Conservation (phyloP, 805 yeast species). For the Starmerella vaccinii region DNA sequence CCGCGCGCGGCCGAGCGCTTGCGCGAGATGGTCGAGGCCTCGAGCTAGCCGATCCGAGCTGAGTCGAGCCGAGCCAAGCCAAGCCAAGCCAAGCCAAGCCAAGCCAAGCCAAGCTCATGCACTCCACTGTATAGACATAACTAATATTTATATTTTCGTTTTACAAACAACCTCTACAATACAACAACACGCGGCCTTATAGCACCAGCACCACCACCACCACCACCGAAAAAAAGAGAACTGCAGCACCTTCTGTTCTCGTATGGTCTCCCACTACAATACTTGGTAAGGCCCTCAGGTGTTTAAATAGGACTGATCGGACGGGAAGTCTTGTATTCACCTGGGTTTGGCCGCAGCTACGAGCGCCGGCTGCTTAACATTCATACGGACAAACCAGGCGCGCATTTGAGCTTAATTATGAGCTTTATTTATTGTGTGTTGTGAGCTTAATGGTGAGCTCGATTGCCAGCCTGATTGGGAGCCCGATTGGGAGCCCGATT, state of each 20-base stretch:
- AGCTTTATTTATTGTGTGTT: too few species aligned
- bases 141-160: background rate
- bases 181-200: background rate
- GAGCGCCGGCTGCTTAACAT: too few species aligned
- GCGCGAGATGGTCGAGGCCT: slow-evolving; percentile 3
- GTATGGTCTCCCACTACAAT: slow-evolving; percentile 14
- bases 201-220: background rate
- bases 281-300: slow-evolving; percentile 2
- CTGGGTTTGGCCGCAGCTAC: slow-evolving; percentile 1
- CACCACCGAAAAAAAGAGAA: background rate
- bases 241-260: slow-evolving; percentile 16
- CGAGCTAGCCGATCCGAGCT: too few species aligned
- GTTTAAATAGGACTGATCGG: slow-evolving; percentile 1
- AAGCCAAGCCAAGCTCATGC: too few species aligned
- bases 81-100: too few species aligned
- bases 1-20: slow-evolving; percentile 37
- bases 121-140: too few species aligned
- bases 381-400: too few species aligned
- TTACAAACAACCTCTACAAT: background rate
- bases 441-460: too few species aligned
- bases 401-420: too few species aligned
- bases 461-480: too few species aligned
- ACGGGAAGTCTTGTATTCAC: background rate
- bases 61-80: too few species aligned
- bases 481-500: too few species aligned